Evolutionary conservation across 768 basidiomycete genomes (phyloP).

Genomic region (Phanerochaete sordida): DNA sequence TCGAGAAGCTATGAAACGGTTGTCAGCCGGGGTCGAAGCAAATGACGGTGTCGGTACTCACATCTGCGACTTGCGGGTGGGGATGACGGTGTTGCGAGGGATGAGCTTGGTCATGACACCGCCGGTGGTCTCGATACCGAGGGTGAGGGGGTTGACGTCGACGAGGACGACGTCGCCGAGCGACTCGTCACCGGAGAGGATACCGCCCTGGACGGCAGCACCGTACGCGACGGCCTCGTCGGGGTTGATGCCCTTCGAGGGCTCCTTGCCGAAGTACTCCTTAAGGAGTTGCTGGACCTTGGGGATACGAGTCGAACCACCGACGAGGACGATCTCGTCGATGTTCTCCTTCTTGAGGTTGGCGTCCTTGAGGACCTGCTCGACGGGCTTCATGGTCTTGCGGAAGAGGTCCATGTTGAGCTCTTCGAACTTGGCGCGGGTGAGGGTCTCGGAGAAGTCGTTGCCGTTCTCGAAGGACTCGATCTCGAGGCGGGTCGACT

Average conservation of each 20-base stretch:
- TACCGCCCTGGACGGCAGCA: constrained; percentile 98
- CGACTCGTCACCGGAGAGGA: constrained; percentile 91
- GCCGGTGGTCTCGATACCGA: constrained; percentile 98
- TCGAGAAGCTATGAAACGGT: constrained; percentile 48
- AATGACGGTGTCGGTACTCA: constrained; percentile 30
- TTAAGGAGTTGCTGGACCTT: constrained; percentile 98
- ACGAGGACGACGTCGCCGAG: constrained; percentile 91
- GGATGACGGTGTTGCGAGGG: constrained; percentile 96
- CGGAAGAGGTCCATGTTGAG: constrained; percentile 98
- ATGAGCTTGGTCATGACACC: constrained; percentile 98
- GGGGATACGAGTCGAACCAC: constrained; percentile 98
- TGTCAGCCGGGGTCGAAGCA: constrained; percentile 20
- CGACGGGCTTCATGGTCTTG: constrained; percentile 99
- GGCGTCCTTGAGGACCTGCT: constrained; percentile 97
- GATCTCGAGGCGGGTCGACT: constrained; percentile 89
- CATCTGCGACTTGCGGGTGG: constrained; percentile 96
- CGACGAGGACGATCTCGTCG: constrained; percentile 90
- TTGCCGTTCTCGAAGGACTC: constrained; percentile 95
- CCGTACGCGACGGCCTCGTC: constrained; percentile 99
- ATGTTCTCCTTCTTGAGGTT: constrained; percentile 97
- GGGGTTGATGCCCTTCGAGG: constrained; percentile 97
- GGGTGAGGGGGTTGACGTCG: constrained; percentile 94
- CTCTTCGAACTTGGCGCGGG: constrained; percentile 98
- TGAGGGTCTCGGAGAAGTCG: constrained; percentile 96
- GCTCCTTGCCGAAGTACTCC: constrained; percentile 97